These are phyloP conservation scores for Jackrogersella minutella DNA, from an alignment of 495 filamentous ascomycete genomes.

Conservation along the genomic window DNA sequence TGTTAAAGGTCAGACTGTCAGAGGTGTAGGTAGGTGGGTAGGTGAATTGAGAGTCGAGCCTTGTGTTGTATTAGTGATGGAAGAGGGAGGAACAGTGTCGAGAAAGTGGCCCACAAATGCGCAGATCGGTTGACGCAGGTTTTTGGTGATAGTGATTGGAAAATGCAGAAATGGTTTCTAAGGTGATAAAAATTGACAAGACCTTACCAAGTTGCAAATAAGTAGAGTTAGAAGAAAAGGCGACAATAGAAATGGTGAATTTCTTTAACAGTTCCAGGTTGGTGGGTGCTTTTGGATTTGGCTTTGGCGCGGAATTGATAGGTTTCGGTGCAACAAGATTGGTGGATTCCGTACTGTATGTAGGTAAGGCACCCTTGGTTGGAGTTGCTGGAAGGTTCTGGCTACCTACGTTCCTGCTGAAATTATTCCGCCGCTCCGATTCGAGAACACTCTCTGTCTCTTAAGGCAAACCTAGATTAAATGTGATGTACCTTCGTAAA, in stretches of 20 bases:
- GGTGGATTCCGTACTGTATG: constrained; percentile 21
- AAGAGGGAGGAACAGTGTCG: constrained; percentile 34
- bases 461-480: no score
- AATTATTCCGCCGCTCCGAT: constrained; percentile 32
- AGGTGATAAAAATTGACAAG: not conserved
- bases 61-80: constrained; percentile 22
- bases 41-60: constrained; percentile 14
- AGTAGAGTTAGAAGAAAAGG: constrained; percentile 7
- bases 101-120: constrained; percentile 34
- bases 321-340: constrained; percentile 24
- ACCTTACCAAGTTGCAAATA: constrained; percentile 30
- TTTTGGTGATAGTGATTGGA: constrained; percentile 1
- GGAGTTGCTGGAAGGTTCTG: constrained; percentile 43
- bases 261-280: no score
- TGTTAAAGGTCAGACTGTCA: not conserved
- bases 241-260: constrained; percentile 17
- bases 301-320: constrained; percentile 6
- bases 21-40: not conserved
- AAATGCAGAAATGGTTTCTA: no score
- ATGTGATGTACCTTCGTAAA: not conserved
- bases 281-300: not conserved
- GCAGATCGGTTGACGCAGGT: constrained; percentile 23
- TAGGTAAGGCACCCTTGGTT: constrained; percentile 18
- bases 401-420: constrained; percentile 37
- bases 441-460: constrained; percentile 42